phyloP scores from a whole-genome alignment of 495 filamentous ascomycete genomes.

The Copromyces sp. region DNA sequence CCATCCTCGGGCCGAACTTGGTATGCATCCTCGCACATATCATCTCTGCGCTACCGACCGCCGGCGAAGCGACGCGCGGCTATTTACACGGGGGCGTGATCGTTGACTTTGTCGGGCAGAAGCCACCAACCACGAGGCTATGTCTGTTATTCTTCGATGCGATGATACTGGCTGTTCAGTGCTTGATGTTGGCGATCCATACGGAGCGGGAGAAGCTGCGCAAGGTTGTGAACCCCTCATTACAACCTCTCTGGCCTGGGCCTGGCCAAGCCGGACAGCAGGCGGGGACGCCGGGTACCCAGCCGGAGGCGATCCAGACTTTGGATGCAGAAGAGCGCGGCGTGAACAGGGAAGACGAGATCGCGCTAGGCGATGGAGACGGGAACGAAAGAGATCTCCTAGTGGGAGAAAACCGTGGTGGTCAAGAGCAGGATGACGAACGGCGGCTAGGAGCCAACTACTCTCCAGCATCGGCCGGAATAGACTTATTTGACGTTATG shows the following conservation, averaged over 20 bases:
- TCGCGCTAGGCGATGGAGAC: conserved; percentile 24
- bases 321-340: conserved; percentile 79
- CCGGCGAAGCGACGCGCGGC: conserved; percentile 64
- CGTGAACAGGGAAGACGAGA: conserved; percentile 40
- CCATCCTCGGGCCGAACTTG: conserved; percentile 59
- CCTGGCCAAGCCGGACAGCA: neutral
- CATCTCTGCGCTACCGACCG: conserved; percentile 49
- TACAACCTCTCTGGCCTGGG: conserved; percentile 6
- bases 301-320: conserved; percentile 43
- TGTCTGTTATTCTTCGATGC: conserved; percentile 56
- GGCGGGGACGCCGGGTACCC: neutral
- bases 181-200: conserved; percentile 64
- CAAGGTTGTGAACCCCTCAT: conserved; percentile 26
- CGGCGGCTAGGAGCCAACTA: conserved; percentile 36
- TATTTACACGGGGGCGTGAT: conserved; percentile 80
- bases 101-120: conserved; percentile 79
- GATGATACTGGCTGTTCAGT: conserved; percentile 54
- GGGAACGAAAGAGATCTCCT: conserved; percentile 44
- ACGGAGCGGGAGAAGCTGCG: conserved; percentile 54
- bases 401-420: conserved; percentile 6
- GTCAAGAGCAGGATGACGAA: conserved; percentile 15
- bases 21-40: conserved; percentile 66
- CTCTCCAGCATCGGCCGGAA: conserved; percentile 31
- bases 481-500: conserved; percentile 45
- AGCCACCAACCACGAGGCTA: conserved; percentile 56